Evolutionary conservation across 1,139 yeast genomes (phyloP).

Genomic region (Protomyces inouyei): DNA sequence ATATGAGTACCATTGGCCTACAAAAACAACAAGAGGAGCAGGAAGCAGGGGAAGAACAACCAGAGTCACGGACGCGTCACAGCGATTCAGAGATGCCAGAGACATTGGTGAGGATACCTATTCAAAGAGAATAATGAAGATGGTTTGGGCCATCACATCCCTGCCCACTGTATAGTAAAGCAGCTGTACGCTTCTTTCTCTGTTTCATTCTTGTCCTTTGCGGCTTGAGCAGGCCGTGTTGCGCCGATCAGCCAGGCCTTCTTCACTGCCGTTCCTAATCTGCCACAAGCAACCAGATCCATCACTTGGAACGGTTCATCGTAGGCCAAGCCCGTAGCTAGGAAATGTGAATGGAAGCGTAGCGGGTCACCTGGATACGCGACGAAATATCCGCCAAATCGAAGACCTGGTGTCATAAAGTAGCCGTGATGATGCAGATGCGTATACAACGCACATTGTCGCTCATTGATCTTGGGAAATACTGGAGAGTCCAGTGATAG

Average conservation of each 20-base stretch:
- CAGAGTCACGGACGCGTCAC: constrained; percentile 33
- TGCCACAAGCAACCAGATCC: constrained; percentile 71
- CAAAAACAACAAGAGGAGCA: constrained; percentile 45
- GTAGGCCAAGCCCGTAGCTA: constrained; percentile 54
- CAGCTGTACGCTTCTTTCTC: constrained; percentile 36
- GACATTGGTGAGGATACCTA: constrained; percentile 60
- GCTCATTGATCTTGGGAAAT: background rate
- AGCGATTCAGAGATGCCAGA: constrained; percentile 53
- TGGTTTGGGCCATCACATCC: constrained; percentile 51
- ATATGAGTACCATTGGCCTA: constrained; percentile 52
- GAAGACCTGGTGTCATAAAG: constrained; percentile 72
- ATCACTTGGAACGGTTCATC: constrained; percentile 51
- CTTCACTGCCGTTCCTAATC: constrained; percentile 89
- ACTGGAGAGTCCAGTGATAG: background rate
- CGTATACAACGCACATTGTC: constrained; percentile 39
- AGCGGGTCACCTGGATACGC: constrained; percentile 96
- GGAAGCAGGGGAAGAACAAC: constrained; percentile 47
- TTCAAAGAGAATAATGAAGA: constrained; percentile 38
- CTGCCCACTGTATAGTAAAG: constrained; percentile 77
- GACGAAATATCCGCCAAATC: constrained; percentile 84
- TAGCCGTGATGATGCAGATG: constrained; percentile 49
- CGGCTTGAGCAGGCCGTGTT: constrained; percentile 32
- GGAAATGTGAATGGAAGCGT: constrained; percentile 79
- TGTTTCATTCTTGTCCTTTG: constrained; percentile 3
- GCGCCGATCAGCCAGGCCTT: constrained; percentile 73